Conservation (phyloP, 306 rosid species). For the Sindora glabra region DNA sequence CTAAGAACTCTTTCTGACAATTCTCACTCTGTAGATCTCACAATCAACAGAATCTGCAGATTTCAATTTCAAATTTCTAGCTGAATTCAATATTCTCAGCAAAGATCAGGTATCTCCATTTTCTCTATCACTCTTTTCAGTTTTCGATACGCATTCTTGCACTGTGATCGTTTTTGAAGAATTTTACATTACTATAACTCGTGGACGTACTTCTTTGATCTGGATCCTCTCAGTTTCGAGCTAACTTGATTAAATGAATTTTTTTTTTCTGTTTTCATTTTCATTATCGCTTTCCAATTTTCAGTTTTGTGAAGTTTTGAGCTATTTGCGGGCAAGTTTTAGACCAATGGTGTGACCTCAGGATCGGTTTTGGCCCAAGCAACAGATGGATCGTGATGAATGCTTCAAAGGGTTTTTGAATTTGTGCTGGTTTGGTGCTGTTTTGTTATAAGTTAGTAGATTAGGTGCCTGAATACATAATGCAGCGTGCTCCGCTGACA, state of each 20-base stretch:
- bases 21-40: background rate
- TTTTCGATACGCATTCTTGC: background rate
- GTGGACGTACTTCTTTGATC: background rate
- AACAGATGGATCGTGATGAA: background rate
- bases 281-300: no score
- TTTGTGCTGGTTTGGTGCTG: background rate
- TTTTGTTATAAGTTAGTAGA: slow-evolving; percentile 10
- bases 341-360: background rate
- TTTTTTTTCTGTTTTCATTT: no score
- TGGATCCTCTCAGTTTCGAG: no score
- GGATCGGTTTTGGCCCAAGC: background rate
- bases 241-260: no score
- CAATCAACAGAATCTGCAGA: background rate
- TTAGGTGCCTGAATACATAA: slow-evolving; percentile 30
- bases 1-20: background rate
- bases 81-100: slow-evolving; percentile 12
- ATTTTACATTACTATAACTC: background rate
- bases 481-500: slow-evolving; percentile 58
- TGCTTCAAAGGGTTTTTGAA: background rate
- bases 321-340: background rate
- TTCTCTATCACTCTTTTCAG: background rate
- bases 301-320: background rate
- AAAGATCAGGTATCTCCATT: background rate
- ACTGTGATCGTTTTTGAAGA: background rate
- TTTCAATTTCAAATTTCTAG: slow-evolving; percentile 10